phyloP scores from a whole-genome alignment of 2,329 filamentous ascomycete genomes.

The Rugonectria rugulosa region DNA sequence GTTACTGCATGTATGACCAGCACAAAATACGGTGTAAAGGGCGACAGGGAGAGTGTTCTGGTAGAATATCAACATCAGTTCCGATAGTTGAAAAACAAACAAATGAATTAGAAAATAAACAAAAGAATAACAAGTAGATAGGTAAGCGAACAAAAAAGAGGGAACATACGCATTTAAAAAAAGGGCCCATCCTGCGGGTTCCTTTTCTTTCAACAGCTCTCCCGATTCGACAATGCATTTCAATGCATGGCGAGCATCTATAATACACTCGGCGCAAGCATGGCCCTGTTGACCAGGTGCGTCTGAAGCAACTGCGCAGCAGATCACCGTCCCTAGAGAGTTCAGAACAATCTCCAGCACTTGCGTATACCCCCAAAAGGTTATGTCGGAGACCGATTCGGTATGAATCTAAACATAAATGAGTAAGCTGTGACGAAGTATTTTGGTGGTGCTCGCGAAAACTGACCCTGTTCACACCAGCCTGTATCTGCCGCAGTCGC shows the following conservation, averaged over 20 bases:
- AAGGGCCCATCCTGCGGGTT: not conserved
- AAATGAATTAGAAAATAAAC: not conserved
- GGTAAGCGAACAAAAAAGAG: not conserved
- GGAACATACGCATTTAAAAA: not conserved
- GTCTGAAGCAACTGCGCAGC: not conserved
- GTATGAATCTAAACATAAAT: not conserved
- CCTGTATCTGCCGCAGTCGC: not conserved
- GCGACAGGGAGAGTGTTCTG: not conserved
- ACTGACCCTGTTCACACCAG: not conserved
- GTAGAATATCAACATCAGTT: not conserved
- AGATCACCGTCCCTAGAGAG: not conserved
- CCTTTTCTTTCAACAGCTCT: not conserved
- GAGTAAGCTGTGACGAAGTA: not conserved
- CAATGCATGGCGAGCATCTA: not conserved
- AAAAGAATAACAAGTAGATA: not conserved
- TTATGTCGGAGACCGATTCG: not conserved
- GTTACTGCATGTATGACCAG: not conserved
- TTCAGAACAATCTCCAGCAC: not conserved
- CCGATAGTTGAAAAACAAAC: not conserved
- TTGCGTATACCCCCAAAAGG: not conserved
- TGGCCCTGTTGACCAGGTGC: not conserved
- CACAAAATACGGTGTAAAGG: not conserved
- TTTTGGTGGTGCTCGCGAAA: not conserved
- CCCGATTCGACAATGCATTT: not conserved
- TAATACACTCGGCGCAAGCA: not conserved